Base-by-base conservation (phyloP, 306 rosid species). In the Dicorynia guianensis region DNA sequence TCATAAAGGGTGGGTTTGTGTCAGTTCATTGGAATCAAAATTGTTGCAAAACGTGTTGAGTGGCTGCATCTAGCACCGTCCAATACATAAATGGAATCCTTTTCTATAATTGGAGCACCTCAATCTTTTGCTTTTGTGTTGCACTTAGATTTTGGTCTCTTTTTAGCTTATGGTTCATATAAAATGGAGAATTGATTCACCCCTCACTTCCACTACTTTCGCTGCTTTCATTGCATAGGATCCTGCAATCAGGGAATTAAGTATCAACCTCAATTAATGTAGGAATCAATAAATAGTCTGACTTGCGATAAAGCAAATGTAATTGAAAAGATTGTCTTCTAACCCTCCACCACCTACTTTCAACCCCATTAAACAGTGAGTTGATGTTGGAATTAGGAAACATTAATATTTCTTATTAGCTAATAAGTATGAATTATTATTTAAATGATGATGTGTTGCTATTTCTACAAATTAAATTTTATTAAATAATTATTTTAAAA, bases 101-200 rank as follows among this genome's bases (percentile, higher is more conserved):
- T 72, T 72, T 57, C 72, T 79, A 36, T 65, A 82, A 75, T 80
- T 77, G 61, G 70, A 66, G 67, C 69, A 25, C 69, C 59, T 77
- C 25, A 8, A 39, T 47, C 30, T 71, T 44, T 14, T 62, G 74
- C 30, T 25, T 25, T 36, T 52, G 79, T 38, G 74, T 69, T 52
- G 82, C 83, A 69, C 69, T 61, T 48, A 30, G 13, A 33, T 25
- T 25, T 35, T 14, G 43, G 9, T 46, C 19, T 83, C 78, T 86
- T 89, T 74, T 62, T 54, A 5, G 20, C 43, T 61, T 83, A 40
- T 60, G 19, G 79, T 72, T 69, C 71, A 53, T 15, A 47, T 55
- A 71, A 72, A 72, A 20, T 65, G 60, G 67, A 25, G 90, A 84
- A 86, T 79, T 76, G 62, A 90, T 90, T 80, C 89, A 82, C 85